Evolutionary conservation across 768 basidiomycete species (phyloP).

Genomic region (Phanerochaete sordida): DNA sequence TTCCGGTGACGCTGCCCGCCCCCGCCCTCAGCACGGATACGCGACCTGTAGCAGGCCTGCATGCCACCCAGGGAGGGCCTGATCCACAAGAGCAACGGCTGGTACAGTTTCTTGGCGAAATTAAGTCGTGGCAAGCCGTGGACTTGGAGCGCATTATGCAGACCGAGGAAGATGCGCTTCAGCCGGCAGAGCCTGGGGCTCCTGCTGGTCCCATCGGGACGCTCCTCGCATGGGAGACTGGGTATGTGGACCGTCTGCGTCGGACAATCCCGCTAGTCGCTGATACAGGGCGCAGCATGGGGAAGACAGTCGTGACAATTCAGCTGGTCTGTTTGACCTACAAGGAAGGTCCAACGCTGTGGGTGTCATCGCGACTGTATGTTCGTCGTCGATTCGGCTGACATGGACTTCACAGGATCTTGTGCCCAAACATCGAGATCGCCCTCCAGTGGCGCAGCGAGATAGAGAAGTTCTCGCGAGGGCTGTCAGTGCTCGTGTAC

Average conservation of each 20-base stretch:
- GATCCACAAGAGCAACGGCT: too few species aligned
- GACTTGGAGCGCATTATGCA: not conserved
- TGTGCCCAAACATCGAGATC: conserved; percentile 1
- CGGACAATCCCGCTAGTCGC: not conserved
- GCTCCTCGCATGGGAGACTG: not conserved
- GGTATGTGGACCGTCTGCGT: not conserved
- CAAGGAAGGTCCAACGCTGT: not conserved
- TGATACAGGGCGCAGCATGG: not conserved
- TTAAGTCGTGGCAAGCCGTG: not conserved
- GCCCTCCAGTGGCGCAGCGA: not conserved
- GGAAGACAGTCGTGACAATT: conserved; percentile 3
- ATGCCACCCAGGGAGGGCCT: too few species aligned
- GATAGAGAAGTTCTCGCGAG: not conserved
- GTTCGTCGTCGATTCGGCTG: too few species aligned
- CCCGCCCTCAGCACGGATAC: too few species aligned
- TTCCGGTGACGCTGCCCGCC: too few species aligned
- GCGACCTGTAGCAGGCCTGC: too few species aligned
- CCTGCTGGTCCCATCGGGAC: not conserved
- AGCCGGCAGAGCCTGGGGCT: too few species aligned
- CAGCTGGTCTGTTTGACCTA: not conserved
- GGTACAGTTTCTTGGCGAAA: not conserved
- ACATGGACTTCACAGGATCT: not conserved
- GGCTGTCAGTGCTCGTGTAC: not conserved
- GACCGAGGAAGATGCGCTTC: not conserved
- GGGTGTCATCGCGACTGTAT: too few species aligned